A percentile compares a stretch with the other conserved stretches of the same genome.
Evolutionary conservation across 306 rosid genomes (phyloP).

Genomic region (Dryas octopetala): DNA sequence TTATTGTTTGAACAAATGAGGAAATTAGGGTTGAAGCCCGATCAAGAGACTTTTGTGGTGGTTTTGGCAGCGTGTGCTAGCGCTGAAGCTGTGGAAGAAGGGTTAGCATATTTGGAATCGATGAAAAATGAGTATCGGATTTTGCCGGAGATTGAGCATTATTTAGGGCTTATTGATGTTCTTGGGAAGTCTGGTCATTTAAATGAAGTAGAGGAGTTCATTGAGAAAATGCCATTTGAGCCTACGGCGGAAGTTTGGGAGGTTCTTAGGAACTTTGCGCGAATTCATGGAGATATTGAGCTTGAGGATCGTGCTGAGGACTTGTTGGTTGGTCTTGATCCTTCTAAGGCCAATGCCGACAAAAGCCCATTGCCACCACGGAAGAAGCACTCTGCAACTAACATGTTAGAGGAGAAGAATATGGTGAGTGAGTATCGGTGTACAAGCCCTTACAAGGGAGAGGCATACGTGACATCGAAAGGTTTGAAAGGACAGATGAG

Average conservation of each 20-base stretch:
- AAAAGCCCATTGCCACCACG: slow-evolving; percentile 49
- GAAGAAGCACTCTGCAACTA: slow-evolving; percentile 52
- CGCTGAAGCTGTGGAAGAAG: slow-evolving; percentile 66
- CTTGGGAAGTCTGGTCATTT: slow-evolving; percentile 70
- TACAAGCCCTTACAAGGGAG: slow-evolving; percentile 43
- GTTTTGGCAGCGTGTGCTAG: slow-evolving; percentile 66
- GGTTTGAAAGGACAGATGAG: slow-evolving; percentile 83
- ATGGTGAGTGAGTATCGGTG: slow-evolving; percentile 50
- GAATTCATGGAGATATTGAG: slow-evolving; percentile 72
- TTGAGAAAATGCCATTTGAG: slow-evolving; percentile 55
- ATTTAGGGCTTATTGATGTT: slow-evolving; percentile 47
- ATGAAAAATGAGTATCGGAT: slow-evolving; percentile 56
- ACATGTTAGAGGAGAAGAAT: slow-evolving; percentile 83
- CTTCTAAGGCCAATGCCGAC: slow-evolving; percentile 37
- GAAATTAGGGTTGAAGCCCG: slow-evolving; percentile 45
- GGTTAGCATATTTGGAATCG: slow-evolving; percentile 39
- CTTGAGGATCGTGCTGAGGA: slow-evolving; percentile 69
- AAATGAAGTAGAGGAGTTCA: slow-evolving; percentile 68
- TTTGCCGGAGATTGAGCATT: slow-evolving; percentile 55
- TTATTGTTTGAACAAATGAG: slow-evolving; percentile 61
- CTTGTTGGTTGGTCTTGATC: slow-evolving; percentile 44
- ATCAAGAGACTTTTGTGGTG: slow-evolving; percentile 44
- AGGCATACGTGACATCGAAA: slow-evolving; percentile 42
- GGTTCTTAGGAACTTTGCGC: slow-evolving; percentile 47
- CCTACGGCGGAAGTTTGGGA: slow-evolving; percentile 50